phyloP scores from a whole-genome alignment of 495 filamentous ascomycete genomes.

The Durotheca rogersii region DNA sequence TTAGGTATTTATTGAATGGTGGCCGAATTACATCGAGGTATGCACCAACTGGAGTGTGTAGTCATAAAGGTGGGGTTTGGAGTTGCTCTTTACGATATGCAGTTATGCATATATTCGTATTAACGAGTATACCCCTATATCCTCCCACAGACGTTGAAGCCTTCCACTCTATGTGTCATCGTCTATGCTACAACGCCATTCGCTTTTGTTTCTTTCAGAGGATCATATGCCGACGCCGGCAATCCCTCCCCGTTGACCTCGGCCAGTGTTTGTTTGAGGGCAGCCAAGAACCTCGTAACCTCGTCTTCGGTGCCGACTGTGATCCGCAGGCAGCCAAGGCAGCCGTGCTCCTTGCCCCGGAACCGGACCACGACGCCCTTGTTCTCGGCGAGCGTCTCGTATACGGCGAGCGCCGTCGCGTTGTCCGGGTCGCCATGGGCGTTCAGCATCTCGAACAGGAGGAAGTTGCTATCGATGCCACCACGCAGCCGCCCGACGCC shows the following conservation, averaged over 20 bases:
- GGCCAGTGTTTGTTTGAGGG: constrained; percentile 62
- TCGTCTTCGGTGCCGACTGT: constrained; percentile 91
- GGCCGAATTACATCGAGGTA: constrained; percentile 20
- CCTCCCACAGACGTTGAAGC: background rate
- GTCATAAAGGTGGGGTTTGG: background rate
- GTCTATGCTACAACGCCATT: constrained; percentile 38
- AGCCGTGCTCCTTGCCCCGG: constrained; percentile 87
- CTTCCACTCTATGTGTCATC: constrained; percentile 1
- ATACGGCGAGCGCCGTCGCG: constrained; percentile 69
- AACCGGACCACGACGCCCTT: constrained; percentile 91
- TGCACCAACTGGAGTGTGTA: constrained; percentile 3
- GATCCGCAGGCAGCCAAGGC: constrained; percentile 82
- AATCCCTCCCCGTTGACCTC: constrained; percentile 46
- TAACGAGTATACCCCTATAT: background rate
- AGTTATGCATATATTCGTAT: background rate
- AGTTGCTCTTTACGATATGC: background rate
- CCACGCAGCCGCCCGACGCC: constrained; percentile 83
- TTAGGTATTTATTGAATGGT: too few relatives aligned
- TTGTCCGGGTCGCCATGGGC: constrained; percentile 74
- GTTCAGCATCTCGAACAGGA: constrained; percentile 85
- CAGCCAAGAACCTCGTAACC: constrained; percentile 71
- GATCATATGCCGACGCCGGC: constrained; percentile 30
- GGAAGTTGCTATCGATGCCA: constrained; percentile 79
- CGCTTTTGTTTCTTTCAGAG: constrained; percentile 36
- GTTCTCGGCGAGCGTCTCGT: constrained; percentile 81